These are phyloP conservation scores for Globisporangium echinulatum DNA, from an alignment of 352 stramenopile species.

Conservation along the genomic window DNA sequence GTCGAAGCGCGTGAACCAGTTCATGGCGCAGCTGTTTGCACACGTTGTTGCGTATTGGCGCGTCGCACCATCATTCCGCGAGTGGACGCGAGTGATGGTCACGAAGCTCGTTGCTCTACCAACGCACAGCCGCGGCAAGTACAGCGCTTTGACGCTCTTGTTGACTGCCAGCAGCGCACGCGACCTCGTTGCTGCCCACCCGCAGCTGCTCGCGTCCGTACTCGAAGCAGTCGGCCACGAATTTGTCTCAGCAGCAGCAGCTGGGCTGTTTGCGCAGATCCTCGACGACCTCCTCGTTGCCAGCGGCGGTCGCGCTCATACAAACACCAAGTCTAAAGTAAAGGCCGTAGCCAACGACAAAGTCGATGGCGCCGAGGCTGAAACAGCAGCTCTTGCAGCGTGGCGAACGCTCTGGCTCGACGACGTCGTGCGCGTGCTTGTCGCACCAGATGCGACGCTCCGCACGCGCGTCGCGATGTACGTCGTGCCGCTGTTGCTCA, in stretches of 20 bases:
- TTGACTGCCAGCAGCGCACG: slow-evolving; percentile 35
- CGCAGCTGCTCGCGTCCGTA: slow-evolving; percentile 45
- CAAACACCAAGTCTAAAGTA: slow-evolving; percentile 16
- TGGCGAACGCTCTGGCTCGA: slow-evolving; percentile 51
- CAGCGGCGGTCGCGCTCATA: slow-evolving; percentile 7
- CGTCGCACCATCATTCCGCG: slow-evolving; percentile 22
- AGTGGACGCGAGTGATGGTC: slow-evolving; percentile 45
- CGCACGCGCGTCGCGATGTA: slow-evolving; percentile 68
- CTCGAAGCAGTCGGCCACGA: slow-evolving; percentile 61
- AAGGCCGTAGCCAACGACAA: slow-evolving; percentile 14
- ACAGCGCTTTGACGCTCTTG: slow-evolving; percentile 57
- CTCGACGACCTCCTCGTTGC: slow-evolving; percentile 33
- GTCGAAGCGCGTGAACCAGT: slow-evolving; percentile 83
- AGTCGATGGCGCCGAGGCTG: too few relatives aligned
- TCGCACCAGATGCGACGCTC: slow-evolving; percentile 44
- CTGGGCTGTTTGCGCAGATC: slow-evolving; percentile 65
- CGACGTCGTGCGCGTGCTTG: slow-evolving; percentile 44
- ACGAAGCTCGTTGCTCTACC: slow-evolving; percentile 48
- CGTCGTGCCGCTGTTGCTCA: slow-evolving; percentile 62
- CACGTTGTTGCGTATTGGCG: slow-evolving; percentile 62
- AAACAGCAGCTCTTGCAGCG: background rate
- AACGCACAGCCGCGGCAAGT: slow-evolving; percentile 58
- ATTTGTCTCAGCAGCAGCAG: slow-evolving; percentile 61
- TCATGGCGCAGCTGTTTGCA: slow-evolving; percentile 76
- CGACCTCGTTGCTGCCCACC: slow-evolving; percentile 36